Evolutionary conservation across 345 rosid genomes (phyloP), one percentile per base, ranked within the genome.

Genomic region (Physaria fendleri): DNA sequence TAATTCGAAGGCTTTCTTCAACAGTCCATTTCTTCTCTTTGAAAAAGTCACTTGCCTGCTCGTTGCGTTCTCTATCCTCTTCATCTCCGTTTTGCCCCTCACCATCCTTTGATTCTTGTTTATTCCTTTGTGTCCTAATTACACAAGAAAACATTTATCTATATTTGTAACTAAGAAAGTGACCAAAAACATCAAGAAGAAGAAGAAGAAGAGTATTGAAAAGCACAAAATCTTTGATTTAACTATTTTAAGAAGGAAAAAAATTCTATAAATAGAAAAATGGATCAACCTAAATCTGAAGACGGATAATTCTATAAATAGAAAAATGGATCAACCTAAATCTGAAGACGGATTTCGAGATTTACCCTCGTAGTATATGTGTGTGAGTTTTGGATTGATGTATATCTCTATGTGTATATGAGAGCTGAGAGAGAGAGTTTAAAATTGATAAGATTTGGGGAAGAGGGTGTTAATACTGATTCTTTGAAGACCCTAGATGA

Each of bases 31-130:
- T 61, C 95, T 81, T 56, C 95, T 72, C 81, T 88, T 88, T 1
- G 92, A 88, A 69, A 88, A 88, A 7, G 96, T 85, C 30, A 88
- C 96, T 76, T 88, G 96, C 76, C 96, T 78, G 77, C 90, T 88
- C 5, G 89, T 84, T 53, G 78, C 77, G 55, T 87, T 87, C 72
- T 87, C 95, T 59, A 87, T 84, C 75, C 95, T 79, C 87, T 82
- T 84, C 95, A 87, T 82, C 82, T 87, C 82, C 27, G 84, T 87
- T 63, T 81, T 87, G 22, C 95, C 95, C 56, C 95, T 79, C 78
- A 81, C 92, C 95, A 87, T 87, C 62, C 28, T 72, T 44, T 11
- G 1, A 7, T 29, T 28, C 2, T 15, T 16, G 20, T 29, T 42
- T 28, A 6, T 37, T 6, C 8, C 17, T 37, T 13, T 8, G 21